Evolutionary conservation across 306 rosid species (phyloP).

Genomic region (Rosa lucieae): DNA sequence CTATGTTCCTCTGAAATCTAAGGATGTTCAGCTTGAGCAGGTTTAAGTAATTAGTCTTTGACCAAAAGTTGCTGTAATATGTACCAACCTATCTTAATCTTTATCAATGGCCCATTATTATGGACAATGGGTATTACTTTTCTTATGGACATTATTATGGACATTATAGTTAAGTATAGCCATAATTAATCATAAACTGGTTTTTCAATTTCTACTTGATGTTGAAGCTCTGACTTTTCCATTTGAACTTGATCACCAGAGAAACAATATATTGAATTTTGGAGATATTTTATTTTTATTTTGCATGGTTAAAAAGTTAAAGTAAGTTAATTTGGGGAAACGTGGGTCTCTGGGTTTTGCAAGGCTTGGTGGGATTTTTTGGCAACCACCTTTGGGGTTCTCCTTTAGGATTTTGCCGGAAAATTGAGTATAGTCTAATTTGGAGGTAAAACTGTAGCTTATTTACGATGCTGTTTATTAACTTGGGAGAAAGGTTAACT

Average conservation of each 20-base stretch:
- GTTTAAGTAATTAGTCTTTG: constrained; percentile 6
- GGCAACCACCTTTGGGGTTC: no score
- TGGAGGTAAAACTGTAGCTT: no score
- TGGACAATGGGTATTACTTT: background rate
- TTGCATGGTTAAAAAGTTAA: no score
- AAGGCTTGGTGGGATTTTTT: no score
- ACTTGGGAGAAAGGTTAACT: no score
- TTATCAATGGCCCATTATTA: background rate
- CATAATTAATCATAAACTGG: background rate
- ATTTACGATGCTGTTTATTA: no score
- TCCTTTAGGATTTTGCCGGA: no score
- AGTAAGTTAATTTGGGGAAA: no score
- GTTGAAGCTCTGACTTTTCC: background rate
- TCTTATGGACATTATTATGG: background rate
- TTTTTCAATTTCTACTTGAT: background rate
- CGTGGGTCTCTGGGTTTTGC: no score
- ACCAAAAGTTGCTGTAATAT: background rate
- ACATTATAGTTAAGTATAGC: background rate
- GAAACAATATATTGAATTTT: no score
- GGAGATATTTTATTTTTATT: no score
- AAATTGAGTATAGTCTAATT: no score
- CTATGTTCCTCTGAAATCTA: constrained; percentile 60
- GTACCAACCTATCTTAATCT: background rate
- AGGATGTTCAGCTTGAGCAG: constrained; percentile 68
- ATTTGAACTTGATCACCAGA: background rate